These are phyloP conservation scores for Elsinoe australis DNA, from an alignment of 2,329 filamentous ascomycete genomes.

Conservation along the genomic window DNA sequence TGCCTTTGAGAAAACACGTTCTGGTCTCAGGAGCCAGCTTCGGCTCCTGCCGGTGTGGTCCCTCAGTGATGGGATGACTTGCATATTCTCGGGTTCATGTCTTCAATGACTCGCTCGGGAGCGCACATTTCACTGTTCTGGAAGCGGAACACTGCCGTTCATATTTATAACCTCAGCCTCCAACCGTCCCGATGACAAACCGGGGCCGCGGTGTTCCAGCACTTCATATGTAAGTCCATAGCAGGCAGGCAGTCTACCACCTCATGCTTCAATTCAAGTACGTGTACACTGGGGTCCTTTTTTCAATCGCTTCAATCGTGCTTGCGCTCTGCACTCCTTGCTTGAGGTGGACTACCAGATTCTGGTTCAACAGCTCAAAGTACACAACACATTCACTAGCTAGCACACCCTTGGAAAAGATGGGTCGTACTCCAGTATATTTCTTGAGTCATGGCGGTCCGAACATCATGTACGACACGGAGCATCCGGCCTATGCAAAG, in stretches of 20 bases:
- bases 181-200: constrained; percentile 10
- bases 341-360: background rate
- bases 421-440: constrained; percentile 42
- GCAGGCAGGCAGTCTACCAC: background rate
- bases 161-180: background rate
- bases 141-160: constrained; percentile 7
- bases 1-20: too few species aligned
- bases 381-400: background rate
- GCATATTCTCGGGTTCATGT: too few species aligned
- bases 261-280: constrained; percentile 1
- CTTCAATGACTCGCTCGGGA: too few species aligned
- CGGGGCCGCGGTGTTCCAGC: background rate
- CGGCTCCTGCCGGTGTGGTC: too few species aligned
- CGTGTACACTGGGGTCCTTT: background rate
- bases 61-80: too few species aligned
- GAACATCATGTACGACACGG: constrained; percentile 58
- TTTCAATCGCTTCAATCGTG: background rate
- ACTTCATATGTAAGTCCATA: background rate
- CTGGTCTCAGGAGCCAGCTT: too few species aligned
- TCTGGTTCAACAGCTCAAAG: background rate
- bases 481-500: constrained; percentile 59
- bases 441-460: constrained; percentile 49
- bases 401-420: constrained; percentile 12
- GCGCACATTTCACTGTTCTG: too few species aligned
- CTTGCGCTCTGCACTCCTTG: constrained; percentile 1